These are phyloP conservation scores for Candida pseudofarinosa DNA, from an alignment of 805 yeast species.

Conservation along the genomic window DNA sequence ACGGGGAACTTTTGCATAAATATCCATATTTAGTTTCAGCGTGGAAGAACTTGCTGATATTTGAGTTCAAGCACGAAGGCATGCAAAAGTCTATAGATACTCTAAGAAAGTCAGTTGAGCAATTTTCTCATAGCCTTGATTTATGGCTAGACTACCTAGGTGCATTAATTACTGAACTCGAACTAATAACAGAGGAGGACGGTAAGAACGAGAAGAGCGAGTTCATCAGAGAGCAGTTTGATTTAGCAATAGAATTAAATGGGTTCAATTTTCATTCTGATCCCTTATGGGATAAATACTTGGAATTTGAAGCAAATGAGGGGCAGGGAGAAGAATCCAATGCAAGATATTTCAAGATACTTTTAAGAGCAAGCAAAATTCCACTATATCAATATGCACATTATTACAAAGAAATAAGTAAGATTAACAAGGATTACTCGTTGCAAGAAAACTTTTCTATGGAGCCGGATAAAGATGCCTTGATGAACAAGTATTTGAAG, in stretches of 20 bases:
- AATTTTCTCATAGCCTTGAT: conserved; percentile 57
- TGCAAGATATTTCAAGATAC: conserved; percentile 34
- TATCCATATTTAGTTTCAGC: conserved; percentile 58
- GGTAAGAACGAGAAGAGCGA: conserved; percentile 11
- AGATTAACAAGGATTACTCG: conserved; percentile 30
- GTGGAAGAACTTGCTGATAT: conserved; percentile 60
- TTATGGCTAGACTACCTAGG: conserved; percentile 66
- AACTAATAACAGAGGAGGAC: conserved; percentile 22
- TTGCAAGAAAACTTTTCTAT: conserved; percentile 21
- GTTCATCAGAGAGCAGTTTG: conserved; percentile 41
- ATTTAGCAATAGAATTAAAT: conserved; percentile 44
- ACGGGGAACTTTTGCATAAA: conserved; percentile 37
- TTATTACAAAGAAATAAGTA: conserved; percentile 53
- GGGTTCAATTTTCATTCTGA: conserved; percentile 78
- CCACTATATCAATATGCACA: conserved; percentile 88
- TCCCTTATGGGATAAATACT: conserved; percentile 74
- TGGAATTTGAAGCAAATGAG: conserved; percentile 53
- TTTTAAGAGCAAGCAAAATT: conserved; percentile 44
- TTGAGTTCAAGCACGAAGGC: conserved; percentile 57
- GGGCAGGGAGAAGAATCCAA: conserved; percentile 20
- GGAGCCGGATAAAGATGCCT: background rate
- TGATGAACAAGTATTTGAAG: conserved; percentile 13
- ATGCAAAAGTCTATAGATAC: conserved; percentile 45
- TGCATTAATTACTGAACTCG: conserved; percentile 37
- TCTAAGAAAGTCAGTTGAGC: conserved; percentile 41